Evolutionary conservation across 129 eudicot genomes (phyloP), one percentile per base, ranked within the genome.

Genomic region (Erigeron canadensis): DNA sequence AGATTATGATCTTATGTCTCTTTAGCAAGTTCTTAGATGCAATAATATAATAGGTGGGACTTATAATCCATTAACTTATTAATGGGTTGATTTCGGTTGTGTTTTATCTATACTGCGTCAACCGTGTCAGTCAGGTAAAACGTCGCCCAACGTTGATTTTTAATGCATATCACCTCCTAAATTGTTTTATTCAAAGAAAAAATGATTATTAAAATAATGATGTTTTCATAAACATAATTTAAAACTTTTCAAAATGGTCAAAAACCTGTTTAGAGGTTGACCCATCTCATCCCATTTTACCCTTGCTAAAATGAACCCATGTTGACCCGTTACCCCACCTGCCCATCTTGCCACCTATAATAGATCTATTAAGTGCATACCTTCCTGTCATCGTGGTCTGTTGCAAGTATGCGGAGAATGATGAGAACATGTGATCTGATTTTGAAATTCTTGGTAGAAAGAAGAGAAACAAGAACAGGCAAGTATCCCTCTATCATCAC

Each of bases 401-500:
- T 71, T 34, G 88, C 88, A 53, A 84, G 88, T 19, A 66, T 42
- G 13, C 77, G 59, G 13, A 84, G 85, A 58, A 84, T 74, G 37
- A 62, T 60, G 7, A 84, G 77, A 17, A 75, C 79, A 65, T 15
- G 62, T 17, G 78, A 65, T 44, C 88, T 48, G 45, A 84, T 65
- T 19, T 67, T 15, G 9, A 38, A 18, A 65, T 55, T 75, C 64
- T 78, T 84, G 7, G 61, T 66, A 60, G 78, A 37, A 74, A 84
- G 85, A 74, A 81, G 88, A 18, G 77, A 59, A 50, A 71, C 63
- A 43, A 81, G 64, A 65, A 81, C 70, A 3, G 85, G 88, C 75
- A 84, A 51, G 41, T 84, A 84, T 2, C 75, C 83, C 70, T 84
- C 88, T 83, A 84, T 73, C 72, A 84, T 75, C 62, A 84, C 63